Conservation (phyloP, 2,329 filamentous ascomycete species). For the Grosmannia huntii region DNA sequence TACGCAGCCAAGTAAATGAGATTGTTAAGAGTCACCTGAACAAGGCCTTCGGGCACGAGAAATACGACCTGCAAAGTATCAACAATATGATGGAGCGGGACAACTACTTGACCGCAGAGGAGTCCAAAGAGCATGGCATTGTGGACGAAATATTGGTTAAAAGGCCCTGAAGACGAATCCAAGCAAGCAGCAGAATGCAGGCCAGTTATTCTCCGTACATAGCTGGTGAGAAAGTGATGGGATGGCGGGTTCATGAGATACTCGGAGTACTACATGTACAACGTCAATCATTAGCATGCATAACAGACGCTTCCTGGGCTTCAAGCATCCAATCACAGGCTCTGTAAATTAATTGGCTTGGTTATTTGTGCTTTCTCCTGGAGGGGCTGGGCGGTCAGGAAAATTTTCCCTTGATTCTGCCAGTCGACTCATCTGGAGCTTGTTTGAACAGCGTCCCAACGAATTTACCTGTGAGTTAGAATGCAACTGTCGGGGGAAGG, state of each 20-base stretch:
- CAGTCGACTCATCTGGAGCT: constrained; percentile 3
- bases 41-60: constrained; percentile 58
- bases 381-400: constrained; percentile 2
- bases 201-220: too few relatives aligned
- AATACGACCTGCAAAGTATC: constrained; percentile 69
- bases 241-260: too few relatives aligned
- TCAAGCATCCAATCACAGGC: constrained; percentile 5
- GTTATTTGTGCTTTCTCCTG: background rate
- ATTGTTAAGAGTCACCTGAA: constrained; percentile 86
- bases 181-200: background rate
- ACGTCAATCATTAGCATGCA: too few relatives aligned
- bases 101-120: constrained; percentile 79
- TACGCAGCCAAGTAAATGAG: constrained; percentile 73
- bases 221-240: background rate
- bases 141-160: constrained; percentile 76
- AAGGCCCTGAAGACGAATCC: constrained; percentile 27
- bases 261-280: too few relatives aligned
- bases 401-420: constrained; percentile 5
- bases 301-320: too few relatives aligned
- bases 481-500: background rate
- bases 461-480: constrained; percentile 14
- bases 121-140: constrained; percentile 82
- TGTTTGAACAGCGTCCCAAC: background rate
- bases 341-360: background rate
- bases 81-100: constrained; percentile 95